A percentile compares a stretch with the other conserved stretches of the same genome.
Conservation (phyloP, 1,139 yeast genomes). For the Suhomyces coccinellae region DNA sequence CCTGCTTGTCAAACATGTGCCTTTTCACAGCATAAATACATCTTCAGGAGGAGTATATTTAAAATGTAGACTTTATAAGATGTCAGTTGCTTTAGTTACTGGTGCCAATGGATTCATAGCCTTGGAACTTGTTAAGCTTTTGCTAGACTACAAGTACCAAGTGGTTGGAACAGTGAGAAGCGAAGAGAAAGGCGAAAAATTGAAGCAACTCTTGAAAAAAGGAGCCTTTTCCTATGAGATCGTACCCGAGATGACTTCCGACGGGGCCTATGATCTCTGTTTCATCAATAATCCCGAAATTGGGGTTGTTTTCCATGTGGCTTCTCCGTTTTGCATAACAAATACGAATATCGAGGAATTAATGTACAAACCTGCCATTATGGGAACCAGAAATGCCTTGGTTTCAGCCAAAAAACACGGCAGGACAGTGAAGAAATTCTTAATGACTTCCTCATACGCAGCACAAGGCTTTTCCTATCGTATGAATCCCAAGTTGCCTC, state of each 20-base stretch:
- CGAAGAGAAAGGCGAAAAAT: slow-evolving; percentile 30
- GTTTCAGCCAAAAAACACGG: background rate
- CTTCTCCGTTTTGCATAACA: background rate
- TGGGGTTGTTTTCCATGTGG: background rate
- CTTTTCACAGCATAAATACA: no score
- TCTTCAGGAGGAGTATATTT: no score
- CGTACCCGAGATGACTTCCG: slow-evolving; percentile 6
- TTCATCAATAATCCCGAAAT: background rate
- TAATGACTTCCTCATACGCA: background rate
- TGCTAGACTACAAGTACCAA: slow-evolving; percentile 38
- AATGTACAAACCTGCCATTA: background rate
- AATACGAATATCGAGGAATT: background rate
- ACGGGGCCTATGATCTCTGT: slow-evolving; percentile 6
- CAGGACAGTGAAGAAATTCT: background rate
- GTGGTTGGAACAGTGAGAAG: slow-evolving; percentile 43
- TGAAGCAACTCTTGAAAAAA: slow-evolving; percentile 19
- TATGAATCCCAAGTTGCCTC: background rate
- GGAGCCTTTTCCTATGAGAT: background rate
- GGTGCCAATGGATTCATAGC: slow-evolving; percentile 45
- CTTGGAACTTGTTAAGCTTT: slow-evolving; percentile 32
- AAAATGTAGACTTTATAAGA: background rate
- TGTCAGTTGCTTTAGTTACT: slow-evolving; percentile 29
- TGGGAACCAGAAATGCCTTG: background rate
- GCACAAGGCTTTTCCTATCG: background rate
- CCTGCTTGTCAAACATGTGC: no score